Conservation (phyloP, 495 filamentous ascomycete genomes). For the Aspergillus indologenus region DNA sequence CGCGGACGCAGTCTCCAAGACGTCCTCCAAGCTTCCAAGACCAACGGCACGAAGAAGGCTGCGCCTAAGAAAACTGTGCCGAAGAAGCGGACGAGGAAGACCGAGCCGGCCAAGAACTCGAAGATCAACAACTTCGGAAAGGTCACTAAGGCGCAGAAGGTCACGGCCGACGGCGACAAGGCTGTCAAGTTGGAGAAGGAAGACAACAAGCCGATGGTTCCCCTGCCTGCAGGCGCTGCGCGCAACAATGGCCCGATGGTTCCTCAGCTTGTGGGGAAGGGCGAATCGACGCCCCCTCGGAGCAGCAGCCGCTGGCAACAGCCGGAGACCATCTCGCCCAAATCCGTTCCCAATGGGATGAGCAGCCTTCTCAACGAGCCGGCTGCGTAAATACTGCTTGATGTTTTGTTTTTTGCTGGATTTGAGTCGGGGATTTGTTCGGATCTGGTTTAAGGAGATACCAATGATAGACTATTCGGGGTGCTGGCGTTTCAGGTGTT, state of each 20-base stretch:
- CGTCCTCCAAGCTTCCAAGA: constrained; percentile 31
- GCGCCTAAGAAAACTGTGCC: constrained; percentile 21
- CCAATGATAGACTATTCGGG: constrained; percentile 43
- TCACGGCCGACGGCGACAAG: constrained; percentile 20
- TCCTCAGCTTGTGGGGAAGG: constrained; percentile 23
- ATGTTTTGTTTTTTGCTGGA: constrained; percentile 11
- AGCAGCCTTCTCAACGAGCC: constrained; percentile 29
- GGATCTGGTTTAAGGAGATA: constrained; percentile 31
- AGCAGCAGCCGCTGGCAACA: constrained; percentile 19
- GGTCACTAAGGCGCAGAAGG: constrained; percentile 36
- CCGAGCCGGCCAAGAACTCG: constrained; percentile 26
- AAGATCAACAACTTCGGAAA: constrained; percentile 39
- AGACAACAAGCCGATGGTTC: constrained; percentile 36
- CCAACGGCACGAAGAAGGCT: constrained; percentile 22
- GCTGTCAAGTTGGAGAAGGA: constrained; percentile 27
- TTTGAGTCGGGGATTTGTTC: constrained; percentile 6
- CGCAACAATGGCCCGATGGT: constrained; percentile 41
- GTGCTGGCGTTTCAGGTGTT: constrained; percentile 30
- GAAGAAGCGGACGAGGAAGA: constrained; percentile 22
- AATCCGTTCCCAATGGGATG: constrained; percentile 39
- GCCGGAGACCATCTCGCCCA: constrained; percentile 36
- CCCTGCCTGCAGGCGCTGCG: constrained; percentile 38
- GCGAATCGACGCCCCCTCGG: constrained; percentile 14
- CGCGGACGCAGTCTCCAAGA: constrained; percentile 30
- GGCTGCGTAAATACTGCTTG: constrained; percentile 12